These are phyloP conservation scores for Garcia nutans DNA, from an alignment of 345 rosid species.

Conservation along the genomic window DNA sequence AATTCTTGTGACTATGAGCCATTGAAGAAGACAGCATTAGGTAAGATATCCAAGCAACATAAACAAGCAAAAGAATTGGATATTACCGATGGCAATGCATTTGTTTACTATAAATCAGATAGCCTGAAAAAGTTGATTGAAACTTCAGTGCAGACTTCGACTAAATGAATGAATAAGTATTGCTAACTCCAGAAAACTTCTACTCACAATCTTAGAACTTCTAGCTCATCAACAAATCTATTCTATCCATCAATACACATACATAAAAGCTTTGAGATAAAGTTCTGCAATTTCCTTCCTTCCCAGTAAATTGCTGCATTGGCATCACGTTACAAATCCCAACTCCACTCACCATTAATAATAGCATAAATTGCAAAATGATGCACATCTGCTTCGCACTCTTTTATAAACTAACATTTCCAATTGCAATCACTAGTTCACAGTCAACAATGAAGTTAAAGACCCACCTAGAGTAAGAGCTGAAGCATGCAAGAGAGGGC, in stretches of 20 bases:
- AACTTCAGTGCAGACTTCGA: not conserved
- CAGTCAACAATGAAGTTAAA: not conserved
- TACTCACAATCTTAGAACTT: not conserved
- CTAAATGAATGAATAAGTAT: not conserved
- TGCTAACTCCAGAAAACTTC: not conserved
- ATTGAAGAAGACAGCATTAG: not conserved
- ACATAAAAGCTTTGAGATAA: not conserved
- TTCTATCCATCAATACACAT: not conserved
- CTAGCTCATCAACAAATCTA: slow-evolving; percentile 9
- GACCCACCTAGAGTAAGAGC: too few relatives aligned
- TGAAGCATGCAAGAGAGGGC: not conserved
- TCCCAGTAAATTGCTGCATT: slow-evolving; percentile 1
- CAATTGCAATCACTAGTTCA: not conserved
- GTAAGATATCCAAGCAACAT: not conserved
- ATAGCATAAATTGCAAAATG: not conserved
- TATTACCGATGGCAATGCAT: not conserved
- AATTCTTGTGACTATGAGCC: not conserved
- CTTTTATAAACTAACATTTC: not conserved
- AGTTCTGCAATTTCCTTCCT: not conserved
- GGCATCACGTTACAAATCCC: not conserved
- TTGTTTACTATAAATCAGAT: not conserved
- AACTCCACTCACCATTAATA: not conserved
- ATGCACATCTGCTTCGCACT: not conserved
- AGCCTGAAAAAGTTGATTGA: not conserved
- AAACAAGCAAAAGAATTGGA: not conserved